phyloP scores from a whole-genome alignment of 805 yeast species.

The Hagleromyces aurorensis region DNA sequence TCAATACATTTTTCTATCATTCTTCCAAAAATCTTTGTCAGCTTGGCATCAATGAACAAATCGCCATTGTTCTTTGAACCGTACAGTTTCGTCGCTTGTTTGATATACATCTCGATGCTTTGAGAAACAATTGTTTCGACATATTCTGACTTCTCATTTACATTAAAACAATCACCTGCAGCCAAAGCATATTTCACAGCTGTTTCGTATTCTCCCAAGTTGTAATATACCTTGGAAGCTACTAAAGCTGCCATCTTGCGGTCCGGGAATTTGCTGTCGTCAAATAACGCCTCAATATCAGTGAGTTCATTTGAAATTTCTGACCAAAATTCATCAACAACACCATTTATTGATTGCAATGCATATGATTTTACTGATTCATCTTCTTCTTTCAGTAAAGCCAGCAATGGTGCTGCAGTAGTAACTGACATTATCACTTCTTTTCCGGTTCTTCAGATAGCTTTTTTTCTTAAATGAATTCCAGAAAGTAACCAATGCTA shows the following conservation, averaged over 20 bases:
- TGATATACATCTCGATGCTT: constrained; percentile 78
- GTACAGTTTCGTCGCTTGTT: constrained; percentile 45
- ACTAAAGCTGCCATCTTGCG: constrained; percentile 83
- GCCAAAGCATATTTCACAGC: constrained; percentile 83
- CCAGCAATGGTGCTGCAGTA: constrained; percentile 87
- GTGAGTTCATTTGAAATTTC: constrained; percentile 87
- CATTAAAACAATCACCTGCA: constrained; percentile 73
- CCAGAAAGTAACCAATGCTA: too few species aligned
- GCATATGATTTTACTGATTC: constrained; percentile 74
- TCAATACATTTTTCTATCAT: constrained; percentile 78
- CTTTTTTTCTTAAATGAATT: too few species aligned
- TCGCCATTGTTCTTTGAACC: constrained; percentile 30
- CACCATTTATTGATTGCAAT: constrained; percentile 64
- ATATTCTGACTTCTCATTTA: constrained; percentile 68
- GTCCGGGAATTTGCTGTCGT: constrained; percentile 69
- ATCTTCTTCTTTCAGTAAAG: constrained; percentile 80
- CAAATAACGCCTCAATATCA: constrained; percentile 85
- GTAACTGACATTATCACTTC: constrained; percentile 52
- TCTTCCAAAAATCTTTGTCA: constrained; percentile 66
- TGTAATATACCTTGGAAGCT: constrained; percentile 84
- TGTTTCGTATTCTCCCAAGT: constrained; percentile 87
- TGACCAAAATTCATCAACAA: constrained; percentile 93
- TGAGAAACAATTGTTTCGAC: constrained; percentile 91
- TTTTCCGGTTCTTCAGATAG: too few species aligned
- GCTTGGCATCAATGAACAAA: constrained; percentile 46